Evolutionary conservation across 139 green algal genomes (phyloP).

Genomic region (Asterochloris erici): DNA sequence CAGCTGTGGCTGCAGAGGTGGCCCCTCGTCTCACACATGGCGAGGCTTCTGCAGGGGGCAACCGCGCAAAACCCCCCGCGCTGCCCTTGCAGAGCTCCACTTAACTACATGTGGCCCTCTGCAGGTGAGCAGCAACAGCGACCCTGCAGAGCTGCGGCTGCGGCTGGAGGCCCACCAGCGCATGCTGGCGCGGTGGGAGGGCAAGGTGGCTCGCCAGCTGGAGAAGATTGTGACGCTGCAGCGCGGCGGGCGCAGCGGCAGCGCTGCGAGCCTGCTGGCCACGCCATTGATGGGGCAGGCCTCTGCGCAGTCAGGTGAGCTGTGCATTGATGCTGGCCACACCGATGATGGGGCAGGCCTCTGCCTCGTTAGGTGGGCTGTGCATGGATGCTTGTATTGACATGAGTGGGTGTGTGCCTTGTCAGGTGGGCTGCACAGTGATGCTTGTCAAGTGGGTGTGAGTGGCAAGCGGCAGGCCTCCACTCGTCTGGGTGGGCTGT

Average conservation of each 20-base stretch:
- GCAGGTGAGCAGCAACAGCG: neutral
- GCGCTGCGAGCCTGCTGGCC: neutral
- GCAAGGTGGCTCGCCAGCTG: slow-evolving; percentile 23
- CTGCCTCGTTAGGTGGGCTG: too few relatives aligned
- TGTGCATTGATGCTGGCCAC: neutral
- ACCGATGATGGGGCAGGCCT: neutral
- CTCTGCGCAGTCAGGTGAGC: too few relatives aligned
- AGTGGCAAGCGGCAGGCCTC: too few relatives aligned
- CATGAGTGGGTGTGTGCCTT: too few relatives aligned
- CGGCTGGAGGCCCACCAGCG: slow-evolving; percentile 21
- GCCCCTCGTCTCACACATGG: neutral
- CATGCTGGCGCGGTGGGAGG: slow-evolving; percentile 24
- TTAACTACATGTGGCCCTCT: neutral
- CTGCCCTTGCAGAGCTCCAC: neutral
- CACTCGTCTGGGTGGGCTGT: too few relatives aligned
- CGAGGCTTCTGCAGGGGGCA: neutral
- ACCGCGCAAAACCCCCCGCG: neutral
- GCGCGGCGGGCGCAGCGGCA: neutral
- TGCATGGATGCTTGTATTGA: too few relatives aligned
- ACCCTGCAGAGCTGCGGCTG: neutral
- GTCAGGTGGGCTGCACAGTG: too few relatives aligned
- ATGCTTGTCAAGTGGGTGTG: too few relatives aligned
- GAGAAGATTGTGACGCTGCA: slow-evolving; percentile 27
- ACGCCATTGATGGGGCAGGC: neutral
- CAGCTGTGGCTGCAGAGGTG: neutral